phyloP scores from a whole-genome alignment of 2,329 filamentous ascomycete genomes.

The Microdochium paspali region DNA sequence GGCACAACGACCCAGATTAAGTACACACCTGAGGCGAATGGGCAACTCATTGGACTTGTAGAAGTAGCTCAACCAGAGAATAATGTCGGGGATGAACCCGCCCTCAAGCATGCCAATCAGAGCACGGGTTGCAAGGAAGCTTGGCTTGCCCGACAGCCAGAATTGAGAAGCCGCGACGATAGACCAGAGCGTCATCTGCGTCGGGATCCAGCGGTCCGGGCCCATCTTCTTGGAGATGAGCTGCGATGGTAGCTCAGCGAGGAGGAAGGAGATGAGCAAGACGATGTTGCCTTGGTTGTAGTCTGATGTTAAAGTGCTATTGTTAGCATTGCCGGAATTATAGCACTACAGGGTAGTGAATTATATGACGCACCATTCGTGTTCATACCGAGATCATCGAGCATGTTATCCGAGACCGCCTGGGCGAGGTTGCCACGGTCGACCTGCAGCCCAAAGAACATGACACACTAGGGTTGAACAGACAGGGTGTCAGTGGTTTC shows the following conservation, averaged over 20 bases:
- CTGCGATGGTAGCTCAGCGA: constrained; percentile 52
- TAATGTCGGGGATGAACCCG: constrained; percentile 22
- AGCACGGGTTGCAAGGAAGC: constrained; percentile 15
- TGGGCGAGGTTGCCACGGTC: constrained; percentile 50
- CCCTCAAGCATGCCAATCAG: constrained; percentile 19
- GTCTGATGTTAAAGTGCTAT: no score
- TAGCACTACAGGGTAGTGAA: no score
- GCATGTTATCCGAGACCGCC: constrained; percentile 51
- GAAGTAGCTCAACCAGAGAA: constrained; percentile 23
- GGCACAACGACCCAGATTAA: neutral
- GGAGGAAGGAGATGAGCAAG: constrained; percentile 42
- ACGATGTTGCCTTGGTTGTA: constrained; percentile 47
- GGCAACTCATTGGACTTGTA: constrained; percentile 26
- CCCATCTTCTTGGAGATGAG: constrained; percentile 43
- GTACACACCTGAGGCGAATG: constrained; percentile 22
- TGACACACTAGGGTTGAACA: constrained; percentile 38
- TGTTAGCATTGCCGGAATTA: no score
- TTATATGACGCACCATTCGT: constrained; percentile 31
- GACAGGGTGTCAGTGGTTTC: constrained; percentile 8
- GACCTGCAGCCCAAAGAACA: constrained; percentile 53
- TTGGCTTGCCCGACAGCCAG: constrained; percentile 11
- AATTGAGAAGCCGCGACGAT: constrained; percentile 18
- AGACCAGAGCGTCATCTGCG: constrained; percentile 20
- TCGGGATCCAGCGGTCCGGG: constrained; percentile 21
- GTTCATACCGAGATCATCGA: constrained; percentile 37